These are phyloP conservation scores for Hibiscus tridactylites DNA, from an alignment of 345 rosid species.

Conservation along the genomic window DNA sequence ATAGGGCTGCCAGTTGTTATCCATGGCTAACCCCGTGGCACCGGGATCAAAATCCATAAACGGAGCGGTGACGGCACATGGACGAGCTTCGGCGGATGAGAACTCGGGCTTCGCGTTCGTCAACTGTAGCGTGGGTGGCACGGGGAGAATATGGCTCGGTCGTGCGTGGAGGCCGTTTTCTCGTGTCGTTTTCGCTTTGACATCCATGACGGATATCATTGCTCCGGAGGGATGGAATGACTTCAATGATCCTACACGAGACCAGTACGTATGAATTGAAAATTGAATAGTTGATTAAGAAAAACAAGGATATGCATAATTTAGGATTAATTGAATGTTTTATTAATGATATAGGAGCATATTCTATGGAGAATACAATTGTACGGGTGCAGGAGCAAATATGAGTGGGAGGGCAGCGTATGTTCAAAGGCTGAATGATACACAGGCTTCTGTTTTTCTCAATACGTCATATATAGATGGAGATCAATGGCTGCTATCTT, in stretches of 20 bases:
- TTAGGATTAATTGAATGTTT: background rate
- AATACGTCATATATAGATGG: slow-evolving; percentile 54
- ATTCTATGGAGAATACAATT: slow-evolving; percentile 68
- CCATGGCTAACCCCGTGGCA: slow-evolving; percentile 63
- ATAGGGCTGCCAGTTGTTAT: slow-evolving; percentile 59
- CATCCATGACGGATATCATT: slow-evolving; percentile 65
- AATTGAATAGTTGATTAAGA: background rate
- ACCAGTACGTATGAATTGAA: slow-evolving; percentile 33
- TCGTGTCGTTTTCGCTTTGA: slow-evolving; percentile 53
- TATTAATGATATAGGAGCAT: slow-evolving; percentile 40
- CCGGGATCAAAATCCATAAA: slow-evolving; percentile 53
- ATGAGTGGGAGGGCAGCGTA: slow-evolving; percentile 46
- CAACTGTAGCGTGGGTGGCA: slow-evolving; percentile 65
- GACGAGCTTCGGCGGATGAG: slow-evolving; percentile 62
- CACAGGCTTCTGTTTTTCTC: slow-evolving; percentile 50
- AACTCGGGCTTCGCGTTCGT: slow-evolving; percentile 65
- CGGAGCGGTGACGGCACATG: slow-evolving; percentile 87
- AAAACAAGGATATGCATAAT: too few species aligned
- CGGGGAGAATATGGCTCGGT: slow-evolving; percentile 82
- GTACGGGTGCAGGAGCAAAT: slow-evolving; percentile 67
- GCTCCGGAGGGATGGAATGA: slow-evolving; percentile 90
- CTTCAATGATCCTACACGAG: slow-evolving; percentile 73
- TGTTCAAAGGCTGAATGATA: slow-evolving; percentile 55
- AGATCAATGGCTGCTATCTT: slow-evolving; percentile 61
- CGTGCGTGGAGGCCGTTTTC: slow-evolving; percentile 91